These are phyloP conservation scores for Endotrypanum monterogeii DNA, from an alignment of 208 protist species.

Conservation along the genomic window DNA sequence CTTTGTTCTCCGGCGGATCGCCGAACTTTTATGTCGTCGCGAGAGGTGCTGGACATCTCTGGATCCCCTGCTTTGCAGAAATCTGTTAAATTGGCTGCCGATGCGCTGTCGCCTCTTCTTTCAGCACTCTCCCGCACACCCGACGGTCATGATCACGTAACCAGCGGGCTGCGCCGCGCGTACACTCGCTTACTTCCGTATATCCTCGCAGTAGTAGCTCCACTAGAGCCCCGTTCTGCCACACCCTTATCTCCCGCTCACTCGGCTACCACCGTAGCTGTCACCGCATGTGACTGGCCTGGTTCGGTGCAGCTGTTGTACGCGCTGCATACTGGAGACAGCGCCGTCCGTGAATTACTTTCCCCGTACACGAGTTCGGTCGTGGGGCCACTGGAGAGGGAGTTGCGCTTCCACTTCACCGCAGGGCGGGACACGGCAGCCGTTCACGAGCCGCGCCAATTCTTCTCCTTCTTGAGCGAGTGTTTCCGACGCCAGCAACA, in stretches of 20 bases:
- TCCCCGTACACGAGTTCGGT: conserved; percentile 34
- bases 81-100: background rate
- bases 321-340: conserved; percentile 6
- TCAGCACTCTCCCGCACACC: background rate
- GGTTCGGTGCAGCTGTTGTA: background rate
- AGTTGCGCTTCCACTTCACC: conserved; percentile 75
- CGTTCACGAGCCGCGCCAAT: conserved; percentile 64
- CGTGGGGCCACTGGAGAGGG: conserved; percentile 51
- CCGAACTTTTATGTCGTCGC: background rate
- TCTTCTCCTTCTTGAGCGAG: conserved; percentile 68
- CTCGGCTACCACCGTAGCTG: conserved; percentile 5
- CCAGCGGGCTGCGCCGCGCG: conserved; percentile 5
- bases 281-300: background rate
- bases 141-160: background rate
- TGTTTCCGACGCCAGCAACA: conserved; percentile 32
- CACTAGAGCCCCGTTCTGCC: background rate
- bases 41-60: background rate
- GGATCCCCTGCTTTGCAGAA: background rate
- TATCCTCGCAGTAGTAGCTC: conserved; percentile 6
- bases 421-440: conserved; percentile 43
- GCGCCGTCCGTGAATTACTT: conserved; percentile 22
- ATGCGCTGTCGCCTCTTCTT: conserved; percentile 1
- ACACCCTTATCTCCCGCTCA: background rate
- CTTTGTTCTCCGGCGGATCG: background rate
- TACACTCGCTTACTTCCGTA: conserved; percentile 20